Evolutionary conservation across 2,329 filamentous ascomycete genomes (phyloP).

Genomic region (Botrytis aclada): DNA sequence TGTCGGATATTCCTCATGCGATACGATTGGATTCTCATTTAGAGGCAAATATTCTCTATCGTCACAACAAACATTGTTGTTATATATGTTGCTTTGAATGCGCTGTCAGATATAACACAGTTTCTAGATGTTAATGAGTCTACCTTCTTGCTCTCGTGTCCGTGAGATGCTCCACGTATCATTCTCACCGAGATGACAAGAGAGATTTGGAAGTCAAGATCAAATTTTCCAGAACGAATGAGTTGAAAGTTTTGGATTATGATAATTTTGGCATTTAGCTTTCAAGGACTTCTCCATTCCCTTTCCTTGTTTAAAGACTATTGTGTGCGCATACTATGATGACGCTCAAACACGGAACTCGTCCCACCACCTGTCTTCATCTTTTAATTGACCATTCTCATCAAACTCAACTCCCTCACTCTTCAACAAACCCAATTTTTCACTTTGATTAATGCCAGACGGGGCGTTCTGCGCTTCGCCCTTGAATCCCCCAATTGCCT

Average conservation of each 20-base stretch:
- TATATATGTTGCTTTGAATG: background rate
- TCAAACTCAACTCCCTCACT: conserved; percentile 7
- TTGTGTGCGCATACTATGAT: background rate
- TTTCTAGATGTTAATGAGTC: background rate
- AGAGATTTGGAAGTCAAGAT: background rate
- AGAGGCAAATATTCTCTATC: background rate
- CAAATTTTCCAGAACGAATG: too few relatives aligned
- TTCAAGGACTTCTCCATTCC: background rate
- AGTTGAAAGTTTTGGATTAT: background rate
- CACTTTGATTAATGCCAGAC: conserved; percentile 47
- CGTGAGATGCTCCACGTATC: background rate
- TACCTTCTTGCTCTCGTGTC: background rate
- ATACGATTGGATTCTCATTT: background rate
- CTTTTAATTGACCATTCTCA: background rate
- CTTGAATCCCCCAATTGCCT: conserved; percentile 49
- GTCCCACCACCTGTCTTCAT: background rate
- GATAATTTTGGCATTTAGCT: background rate
- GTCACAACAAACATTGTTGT: too few relatives aligned
- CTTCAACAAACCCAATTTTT: conserved; percentile 39
- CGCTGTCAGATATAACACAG: background rate
- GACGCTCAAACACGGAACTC: background rate
- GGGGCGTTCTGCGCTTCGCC: conserved; percentile 51
- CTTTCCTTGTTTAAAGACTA: background rate
- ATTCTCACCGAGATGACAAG: background rate
- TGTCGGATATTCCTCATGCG: too few relatives aligned